phyloP scores from a whole-genome alignment of 1,284 basidiomycete species.

The Leccinum pachyderme region DNA sequence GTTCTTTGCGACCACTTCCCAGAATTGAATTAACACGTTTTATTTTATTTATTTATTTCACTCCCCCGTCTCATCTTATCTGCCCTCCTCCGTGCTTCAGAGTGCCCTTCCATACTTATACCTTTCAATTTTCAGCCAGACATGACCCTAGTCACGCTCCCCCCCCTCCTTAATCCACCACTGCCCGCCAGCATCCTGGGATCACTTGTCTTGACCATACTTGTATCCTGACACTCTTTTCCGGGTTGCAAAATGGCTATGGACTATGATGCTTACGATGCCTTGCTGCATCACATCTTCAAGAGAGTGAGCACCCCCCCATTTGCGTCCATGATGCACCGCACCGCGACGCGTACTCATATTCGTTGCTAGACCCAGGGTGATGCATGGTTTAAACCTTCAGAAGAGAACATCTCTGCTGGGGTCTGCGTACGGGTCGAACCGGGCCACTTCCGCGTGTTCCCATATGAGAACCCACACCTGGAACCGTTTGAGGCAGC shows the following conservation, averaged over 20 bases:
- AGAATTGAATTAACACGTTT: slow-evolving; percentile 5
- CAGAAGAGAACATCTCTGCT: slow-evolving; percentile 49
- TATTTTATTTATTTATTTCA: not conserved
- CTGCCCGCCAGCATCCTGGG: slow-evolving; percentile 1
- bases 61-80: not conserved
- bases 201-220: slow-evolving; percentile 19
- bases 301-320: slow-evolving; percentile 16
- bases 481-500: slow-evolving; percentile 71
- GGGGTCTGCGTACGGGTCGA: slow-evolving; percentile 65
- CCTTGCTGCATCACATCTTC: slow-evolving; percentile 35
- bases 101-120: slow-evolving; percentile 29
- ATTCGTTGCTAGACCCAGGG: slow-evolving; percentile 43
- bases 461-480: slow-evolving; percentile 68
- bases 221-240: slow-evolving; percentile 19
- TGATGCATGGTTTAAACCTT: slow-evolving; percentile 52
- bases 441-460: slow-evolving; percentile 63
- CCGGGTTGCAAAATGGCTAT: slow-evolving; percentile 24
- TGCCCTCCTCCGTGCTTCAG: slow-evolving; percentile 1
- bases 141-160: slow-evolving; percentile 2
- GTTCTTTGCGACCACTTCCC: slow-evolving; percentile 1
- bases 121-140: not conserved
- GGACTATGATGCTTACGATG: slow-evolving; percentile 37
- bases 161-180: not conserved
- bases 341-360: not conserved
- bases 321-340: not conserved